Evolutionary conservation across 2,329 filamentous ascomycete species (phyloP), one percentile per base, ranked within the genome.

Genomic region (Talaromyces sp.): DNA sequence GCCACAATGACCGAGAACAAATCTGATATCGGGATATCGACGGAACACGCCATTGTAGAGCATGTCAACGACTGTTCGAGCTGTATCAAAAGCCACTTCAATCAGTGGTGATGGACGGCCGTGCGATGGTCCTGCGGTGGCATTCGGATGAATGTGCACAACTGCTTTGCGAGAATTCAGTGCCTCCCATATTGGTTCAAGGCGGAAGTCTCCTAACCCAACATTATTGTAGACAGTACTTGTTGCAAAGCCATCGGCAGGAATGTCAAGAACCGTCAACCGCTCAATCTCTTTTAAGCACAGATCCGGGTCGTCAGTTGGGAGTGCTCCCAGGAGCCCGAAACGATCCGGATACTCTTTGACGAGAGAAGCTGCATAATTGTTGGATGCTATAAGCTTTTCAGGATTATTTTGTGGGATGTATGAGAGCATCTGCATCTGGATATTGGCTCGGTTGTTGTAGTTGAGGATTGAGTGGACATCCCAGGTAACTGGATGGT

Each of bases 381-480:
- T 52, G 16, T 61, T 61, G 28, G 46, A 18, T 7, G 39, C 39
- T 42, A 31, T 61, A 2, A 61, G 48, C 28, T 61, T 40, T 14
- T 61, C 59, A 2, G 39, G 46, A 8, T n/a, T 52, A 1, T 39
- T 31, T 33, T 50, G 59, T 18, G 59, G 48, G n/a, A 61, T 50
- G 37, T 55, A 54, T 23, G 59, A 61, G 23, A 61, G 48, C 59
- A 61, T 61, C 31, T 61, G 59, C 59, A 61, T 61, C 23, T 42
- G 48, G 35, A 61, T 54, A n/a, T 54, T 54, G 39, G 59, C 59
- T 40, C 35, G 48, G 21, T 61, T 31, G 40, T 61, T 61, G 31
- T 61, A 61, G 18, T 42, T 35, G 14, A 61, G 39, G 33, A 18
- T 61, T 23, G 48, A 40, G 16, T 61, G 25, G 11, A 42, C 59